These are phyloP conservation scores for Metarhizium anisopliae DNA, from an alignment of 2,329 filamentous ascomycete species.

Conservation along the genomic window DNA sequence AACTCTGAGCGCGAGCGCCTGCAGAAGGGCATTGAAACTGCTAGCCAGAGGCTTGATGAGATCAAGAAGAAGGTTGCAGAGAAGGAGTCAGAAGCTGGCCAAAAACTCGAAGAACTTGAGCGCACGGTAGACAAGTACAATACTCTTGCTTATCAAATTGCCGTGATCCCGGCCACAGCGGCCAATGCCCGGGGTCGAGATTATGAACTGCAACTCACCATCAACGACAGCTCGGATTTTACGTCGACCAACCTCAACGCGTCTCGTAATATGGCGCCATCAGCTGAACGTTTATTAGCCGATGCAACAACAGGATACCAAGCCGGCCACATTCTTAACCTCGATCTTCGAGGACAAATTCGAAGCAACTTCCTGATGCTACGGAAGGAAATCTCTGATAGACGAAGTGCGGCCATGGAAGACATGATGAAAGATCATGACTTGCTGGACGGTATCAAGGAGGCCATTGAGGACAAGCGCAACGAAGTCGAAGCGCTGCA, in stretches of 20 bases:
- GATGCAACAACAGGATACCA: slow-evolving; percentile 82
- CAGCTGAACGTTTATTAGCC: slow-evolving; percentile 67
- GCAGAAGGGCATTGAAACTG: slow-evolving; percentile 77
- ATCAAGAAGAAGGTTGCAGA: slow-evolving; percentile 74
- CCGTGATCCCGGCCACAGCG: slow-evolving; percentile 76
- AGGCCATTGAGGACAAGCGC: slow-evolving; percentile 92
- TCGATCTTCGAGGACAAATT: slow-evolving; percentile 76
- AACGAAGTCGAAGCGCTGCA: slow-evolving; percentile 87
- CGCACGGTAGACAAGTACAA: slow-evolving; percentile 86
- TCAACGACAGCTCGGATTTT: slow-evolving; percentile 72
- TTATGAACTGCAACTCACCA: slow-evolving; percentile 76
- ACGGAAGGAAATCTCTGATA: slow-evolving; percentile 86
- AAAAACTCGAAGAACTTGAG: slow-evolving; percentile 87
- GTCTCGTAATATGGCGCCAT: slow-evolving; percentile 26
- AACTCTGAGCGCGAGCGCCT: slow-evolving; percentile 88
- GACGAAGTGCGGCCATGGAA: slow-evolving; percentile 73
- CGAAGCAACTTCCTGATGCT: slow-evolving; percentile 71
- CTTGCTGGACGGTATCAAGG: slow-evolving; percentile 85
- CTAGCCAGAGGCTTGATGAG: slow-evolving; percentile 70
- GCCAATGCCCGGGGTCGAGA: slow-evolving; percentile 77
- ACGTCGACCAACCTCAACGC: slow-evolving; percentile 49
- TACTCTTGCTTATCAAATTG: slow-evolving; percentile 86
- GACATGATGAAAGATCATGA: slow-evolving; percentile 93
- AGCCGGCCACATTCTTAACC: slow-evolving; percentile 76
- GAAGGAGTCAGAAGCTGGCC: slow-evolving; percentile 79